phyloP scores from a whole-genome alignment of 2,329 filamentous ascomycete genomes.

The Chaetomium sp. region DNA sequence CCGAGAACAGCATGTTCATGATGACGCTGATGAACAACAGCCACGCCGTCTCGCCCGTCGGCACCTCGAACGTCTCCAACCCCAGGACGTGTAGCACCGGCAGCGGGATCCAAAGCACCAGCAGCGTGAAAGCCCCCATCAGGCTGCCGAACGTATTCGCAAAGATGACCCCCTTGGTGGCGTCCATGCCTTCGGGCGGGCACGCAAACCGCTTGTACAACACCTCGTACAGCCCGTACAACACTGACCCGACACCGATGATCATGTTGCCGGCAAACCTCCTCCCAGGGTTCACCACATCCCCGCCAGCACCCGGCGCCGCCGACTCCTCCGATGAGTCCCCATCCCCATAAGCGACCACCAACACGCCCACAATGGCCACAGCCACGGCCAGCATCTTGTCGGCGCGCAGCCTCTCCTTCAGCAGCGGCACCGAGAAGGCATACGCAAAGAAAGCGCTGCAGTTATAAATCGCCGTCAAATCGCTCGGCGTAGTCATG shows the following conservation, averaged over 20 bases:
- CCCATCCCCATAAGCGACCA: constrained; percentile 92
- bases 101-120: constrained; percentile 88
- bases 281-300: constrained; percentile 54
- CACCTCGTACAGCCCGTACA: constrained; percentile 97
- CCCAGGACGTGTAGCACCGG: constrained; percentile 79
- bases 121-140: constrained; percentile 83
- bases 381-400: constrained; percentile 86
- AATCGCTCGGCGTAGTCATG: constrained; percentile 86
- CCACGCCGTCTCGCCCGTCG: constrained; percentile 74
- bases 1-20: constrained; percentile 89
- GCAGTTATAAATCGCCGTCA: constrained; percentile 99
- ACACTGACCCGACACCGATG: constrained; percentile 84
- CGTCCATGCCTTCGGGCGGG: constrained; percentile 82
- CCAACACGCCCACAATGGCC: constrained; percentile 84
- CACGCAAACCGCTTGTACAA: constrained; percentile 93
- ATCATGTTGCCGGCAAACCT: constrained; percentile 84
- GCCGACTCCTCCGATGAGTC: constrained; percentile 33
- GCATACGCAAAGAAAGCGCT: constrained; percentile 98
- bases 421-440: constrained; percentile 87
- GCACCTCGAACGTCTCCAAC: constrained; percentile 80
- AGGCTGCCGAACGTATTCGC: constrained; percentile 88
- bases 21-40: constrained; percentile 79
- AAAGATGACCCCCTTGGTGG: constrained; percentile 91
- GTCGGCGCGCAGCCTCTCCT: constrained; percentile 79
- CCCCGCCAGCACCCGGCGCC: background rate